A percentile compares a stretch with the other conserved stretches of the same genome.
Conservation (phyloP, 768 basidiomycete species). For the Tulasnella sp. region DNA sequence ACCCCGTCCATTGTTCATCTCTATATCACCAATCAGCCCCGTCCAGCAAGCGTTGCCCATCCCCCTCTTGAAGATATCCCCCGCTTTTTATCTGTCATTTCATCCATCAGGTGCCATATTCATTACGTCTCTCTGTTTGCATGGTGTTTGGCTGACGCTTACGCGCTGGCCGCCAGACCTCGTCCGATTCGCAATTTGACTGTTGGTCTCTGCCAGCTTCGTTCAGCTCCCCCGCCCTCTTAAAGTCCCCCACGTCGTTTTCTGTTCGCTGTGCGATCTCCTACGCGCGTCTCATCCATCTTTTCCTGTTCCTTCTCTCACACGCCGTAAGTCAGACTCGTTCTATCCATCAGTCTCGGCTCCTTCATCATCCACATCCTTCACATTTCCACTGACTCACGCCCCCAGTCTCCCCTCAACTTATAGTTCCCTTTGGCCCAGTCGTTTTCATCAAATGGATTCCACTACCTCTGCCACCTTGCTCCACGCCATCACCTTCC, state of each 20-base stretch:
- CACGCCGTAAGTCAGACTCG: background rate
- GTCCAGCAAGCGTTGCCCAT: too few relatives aligned
- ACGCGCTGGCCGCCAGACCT: too few relatives aligned
- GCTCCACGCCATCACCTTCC: constrained; percentile 16
- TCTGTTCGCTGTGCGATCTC: constrained; percentile 5
- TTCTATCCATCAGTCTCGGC: background rate
- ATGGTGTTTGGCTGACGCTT: too few relatives aligned
- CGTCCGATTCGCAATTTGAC: too few relatives aligned
- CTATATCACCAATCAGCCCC: too few relatives aligned
- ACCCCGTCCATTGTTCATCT: too few relatives aligned
- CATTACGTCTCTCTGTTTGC: too few relatives aligned
- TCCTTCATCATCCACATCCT: background rate
- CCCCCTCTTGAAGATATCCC: too few relatives aligned
- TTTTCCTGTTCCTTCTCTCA: background rate
- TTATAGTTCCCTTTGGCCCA: background rate
- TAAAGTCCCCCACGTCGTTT: background rate
- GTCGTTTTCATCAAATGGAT: constrained; percentile 8
- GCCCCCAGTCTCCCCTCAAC: background rate
- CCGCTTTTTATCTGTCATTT: too few relatives aligned
- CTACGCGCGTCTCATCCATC: too few relatives aligned
- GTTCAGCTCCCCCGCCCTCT: background rate
- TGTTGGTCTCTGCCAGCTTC: background rate
- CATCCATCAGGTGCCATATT: too few relatives aligned
- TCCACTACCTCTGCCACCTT: constrained; percentile 16
- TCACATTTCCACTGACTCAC: constrained; percentile 5